A percentile compares a stretch with the other conserved stretches of the same genome.
These are phyloP conservation scores for Hyaloscypha hepaticicola DNA, from an alignment of 495 filamentous ascomycete species.

Conservation along the genomic window DNA sequence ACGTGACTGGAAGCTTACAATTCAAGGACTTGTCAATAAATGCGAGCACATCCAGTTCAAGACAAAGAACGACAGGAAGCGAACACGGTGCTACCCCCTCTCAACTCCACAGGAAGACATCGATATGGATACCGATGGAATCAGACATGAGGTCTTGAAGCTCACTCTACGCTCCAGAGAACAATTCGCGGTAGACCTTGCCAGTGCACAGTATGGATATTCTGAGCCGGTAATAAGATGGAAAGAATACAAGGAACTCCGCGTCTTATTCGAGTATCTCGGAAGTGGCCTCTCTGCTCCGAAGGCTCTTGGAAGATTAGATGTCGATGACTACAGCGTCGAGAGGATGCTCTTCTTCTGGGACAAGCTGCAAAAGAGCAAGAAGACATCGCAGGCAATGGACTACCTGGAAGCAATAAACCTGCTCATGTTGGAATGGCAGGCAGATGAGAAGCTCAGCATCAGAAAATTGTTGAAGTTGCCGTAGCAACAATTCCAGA, in stretches of 20 bases:
- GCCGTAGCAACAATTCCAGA: not conserved
- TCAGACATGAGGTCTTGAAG: constrained; percentile 8
- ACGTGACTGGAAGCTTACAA: not conserved
- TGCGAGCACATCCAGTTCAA: not conserved
- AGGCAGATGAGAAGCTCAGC: not conserved
- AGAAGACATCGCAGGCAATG: not conserved
- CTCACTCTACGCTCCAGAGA: constrained; percentile 21
- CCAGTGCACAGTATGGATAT: constrained; percentile 28
- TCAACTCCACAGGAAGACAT: not conserved
- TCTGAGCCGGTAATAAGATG: constrained; percentile 8
- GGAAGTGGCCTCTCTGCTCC: not conserved
- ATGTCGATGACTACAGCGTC: not conserved
- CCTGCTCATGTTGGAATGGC: not conserved
- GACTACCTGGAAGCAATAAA: not conserved
- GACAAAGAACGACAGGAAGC: not conserved
- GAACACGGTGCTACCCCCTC: not conserved
- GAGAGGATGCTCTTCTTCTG: not conserved
- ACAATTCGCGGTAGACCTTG: constrained; percentile 22
- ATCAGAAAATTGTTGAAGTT: not conserved
- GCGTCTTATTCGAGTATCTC: not conserved
- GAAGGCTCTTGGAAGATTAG: not conserved
- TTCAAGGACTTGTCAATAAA: not conserved
- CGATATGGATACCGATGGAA: not conserved
- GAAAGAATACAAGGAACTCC: not conserved
- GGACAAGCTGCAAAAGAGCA: not conserved